Percentiles rank a stretch among this genome's conserved stretches.
Evolutionary conservation across 805 yeast species (phyloP).

Genomic region (Spathaspora girioi): DNA sequence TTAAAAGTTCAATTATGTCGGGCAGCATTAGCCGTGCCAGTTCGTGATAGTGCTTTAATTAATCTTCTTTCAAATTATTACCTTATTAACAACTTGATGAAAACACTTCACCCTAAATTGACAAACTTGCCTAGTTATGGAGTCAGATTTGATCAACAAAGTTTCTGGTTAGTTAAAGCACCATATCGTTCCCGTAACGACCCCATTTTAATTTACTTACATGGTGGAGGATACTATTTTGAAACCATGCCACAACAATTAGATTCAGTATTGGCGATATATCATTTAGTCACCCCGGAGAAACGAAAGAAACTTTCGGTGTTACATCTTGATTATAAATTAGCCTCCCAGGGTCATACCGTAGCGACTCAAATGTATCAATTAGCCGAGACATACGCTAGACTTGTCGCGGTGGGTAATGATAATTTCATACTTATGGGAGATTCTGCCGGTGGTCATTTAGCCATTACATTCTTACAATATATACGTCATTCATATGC

Average conservation of each 20-base stretch:
- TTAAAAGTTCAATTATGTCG: slow-evolving; percentile 13
- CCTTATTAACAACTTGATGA: slow-evolving; percentile 10
- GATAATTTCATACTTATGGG: slow-evolving; percentile 33
- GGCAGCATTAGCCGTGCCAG: slow-evolving; percentile 12
- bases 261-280: slow-evolving; percentile 23
- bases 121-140: slow-evolving; percentile 29
- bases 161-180: slow-evolving; percentile 32
- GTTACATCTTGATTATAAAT: slow-evolving; percentile 27
- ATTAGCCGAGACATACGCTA: slow-evolving; percentile 22
- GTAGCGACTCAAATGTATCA: slow-evolving; percentile 33
- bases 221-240: slow-evolving; percentile 39
- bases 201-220: slow-evolving; percentile 31
- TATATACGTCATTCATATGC: slow-evolving; percentile 15
- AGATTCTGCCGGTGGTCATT: slow-evolving; percentile 43
- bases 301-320: slow-evolving; percentile 17
- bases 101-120: slow-evolving; percentile 4
- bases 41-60: slow-evolving; percentile 10
- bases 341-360: slow-evolving; percentile 25
- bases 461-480: slow-evolving; percentile 28
- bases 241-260: slow-evolving; percentile 29
- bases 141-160: slow-evolving; percentile 22
- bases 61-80: slow-evolving; percentile 8
- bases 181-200: slow-evolving; percentile 21
- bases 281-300: slow-evolving; percentile 22
- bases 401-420: slow-evolving; percentile 18